These are phyloP conservation scores for Coccinonectria pachysandricola DNA, from an alignment of 2,329 filamentous ascomycete species.

Conservation along the genomic window DNA sequence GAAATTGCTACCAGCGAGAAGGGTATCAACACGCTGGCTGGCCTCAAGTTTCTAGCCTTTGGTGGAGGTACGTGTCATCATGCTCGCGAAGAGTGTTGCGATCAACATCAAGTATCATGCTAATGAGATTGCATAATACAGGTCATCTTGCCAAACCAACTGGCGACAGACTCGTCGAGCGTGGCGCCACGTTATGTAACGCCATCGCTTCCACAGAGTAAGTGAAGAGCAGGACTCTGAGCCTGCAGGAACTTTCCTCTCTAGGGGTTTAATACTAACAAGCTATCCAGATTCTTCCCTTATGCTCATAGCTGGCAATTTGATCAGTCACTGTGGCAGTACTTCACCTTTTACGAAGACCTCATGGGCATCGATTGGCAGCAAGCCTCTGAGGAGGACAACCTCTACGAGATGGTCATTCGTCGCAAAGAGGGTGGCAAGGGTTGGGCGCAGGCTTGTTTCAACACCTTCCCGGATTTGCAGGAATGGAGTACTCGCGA, in stretches of 20 bases:
- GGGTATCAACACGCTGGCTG: constrained; percentile 20
- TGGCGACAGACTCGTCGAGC: constrained; percentile 27
- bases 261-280: no score
- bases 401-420: constrained; percentile 24
- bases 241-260: no score
- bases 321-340: constrained; percentile 29
- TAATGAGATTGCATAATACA: no score
- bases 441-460: no score
- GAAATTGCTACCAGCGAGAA: constrained; percentile 28
- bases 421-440: constrained; percentile 27
- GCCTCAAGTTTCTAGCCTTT: constrained; percentile 24
- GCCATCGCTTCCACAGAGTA: constrained; percentile 34
- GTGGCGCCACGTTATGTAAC: constrained; percentile 26
- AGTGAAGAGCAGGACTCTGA: no score
- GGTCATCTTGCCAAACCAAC: constrained; percentile 27
- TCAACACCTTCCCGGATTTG: constrained; percentile 29
- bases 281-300: constrained; percentile 21
- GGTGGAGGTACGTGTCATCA: constrained; percentile 27
- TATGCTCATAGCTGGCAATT: constrained; percentile 25
- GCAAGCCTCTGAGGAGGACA: constrained; percentile 2
- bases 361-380: constrained; percentile 33
- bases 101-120: constrained; percentile 14
- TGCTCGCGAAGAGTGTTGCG: constrained; percentile 20
- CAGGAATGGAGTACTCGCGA: constrained; percentile 34
- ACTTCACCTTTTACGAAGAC: constrained; percentile 31